Conservation (phyloP, 169 alveolate species). For the Cryptosporidium sp. region DNA sequence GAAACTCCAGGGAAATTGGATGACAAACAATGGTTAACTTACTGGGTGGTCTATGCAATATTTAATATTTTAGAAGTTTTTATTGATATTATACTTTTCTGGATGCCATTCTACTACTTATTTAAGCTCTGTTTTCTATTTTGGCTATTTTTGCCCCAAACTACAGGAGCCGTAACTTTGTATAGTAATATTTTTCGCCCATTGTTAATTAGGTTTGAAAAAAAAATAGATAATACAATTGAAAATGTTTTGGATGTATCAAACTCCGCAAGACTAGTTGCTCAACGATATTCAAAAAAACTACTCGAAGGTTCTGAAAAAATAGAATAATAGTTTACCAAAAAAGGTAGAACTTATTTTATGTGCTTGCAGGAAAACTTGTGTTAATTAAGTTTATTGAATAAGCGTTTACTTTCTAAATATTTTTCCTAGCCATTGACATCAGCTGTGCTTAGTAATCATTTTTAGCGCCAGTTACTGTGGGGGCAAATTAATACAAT, state of each 20-base stretch:
- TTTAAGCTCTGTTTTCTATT: constrained; percentile 87
- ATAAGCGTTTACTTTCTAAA: neutral
- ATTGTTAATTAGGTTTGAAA: constrained; percentile 79
- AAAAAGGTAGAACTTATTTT: neutral
- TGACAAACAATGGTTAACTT: constrained; percentile 92
- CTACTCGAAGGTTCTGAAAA: constrained; percentile 22
- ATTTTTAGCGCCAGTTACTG: neutral
- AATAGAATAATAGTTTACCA: constrained; percentile 12
- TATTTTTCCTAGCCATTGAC: neutral
- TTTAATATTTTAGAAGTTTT: constrained; percentile 87
- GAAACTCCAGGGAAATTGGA: constrained; percentile 85
- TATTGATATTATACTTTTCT: constrained; percentile 86
- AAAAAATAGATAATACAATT: constrained; percentile 79
- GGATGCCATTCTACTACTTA: constrained; percentile 91
- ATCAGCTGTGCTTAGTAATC: neutral
- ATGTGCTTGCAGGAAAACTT: neutral
- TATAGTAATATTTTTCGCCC: constrained; percentile 81
- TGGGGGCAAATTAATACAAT: neutral
- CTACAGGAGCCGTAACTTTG: constrained; percentile 81
- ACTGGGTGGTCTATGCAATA: constrained; percentile 91
- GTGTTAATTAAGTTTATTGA: neutral
- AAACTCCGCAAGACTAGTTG: constrained; percentile 53
- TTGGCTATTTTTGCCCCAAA: constrained; percentile 87
- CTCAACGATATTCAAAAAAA: constrained; percentile 53
- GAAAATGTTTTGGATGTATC: constrained; percentile 77